Percentiles rank a stretch among this genome's conserved stretches.
phyloP scores from a whole-genome alignment of 2,329 filamentous ascomycete species.

The Penicillium sp. region DNA sequence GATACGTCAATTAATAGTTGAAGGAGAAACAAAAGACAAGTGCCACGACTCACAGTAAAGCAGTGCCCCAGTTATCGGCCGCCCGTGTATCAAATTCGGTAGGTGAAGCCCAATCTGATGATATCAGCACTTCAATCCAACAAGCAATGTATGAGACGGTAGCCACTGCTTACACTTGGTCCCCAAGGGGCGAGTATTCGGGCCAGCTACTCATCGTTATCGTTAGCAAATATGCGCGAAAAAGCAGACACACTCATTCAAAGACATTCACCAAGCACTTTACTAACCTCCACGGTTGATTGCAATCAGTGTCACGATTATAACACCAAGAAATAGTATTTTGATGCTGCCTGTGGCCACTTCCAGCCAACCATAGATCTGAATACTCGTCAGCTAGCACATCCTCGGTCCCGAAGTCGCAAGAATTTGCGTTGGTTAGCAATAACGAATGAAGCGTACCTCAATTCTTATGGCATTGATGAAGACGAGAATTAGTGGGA shows the following conservation, averaged over 20 bases:
- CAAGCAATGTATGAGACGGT: background rate
- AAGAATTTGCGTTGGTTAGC: background rate
- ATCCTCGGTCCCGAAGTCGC: background rate
- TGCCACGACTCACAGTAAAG: background rate
- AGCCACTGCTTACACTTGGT: background rate
- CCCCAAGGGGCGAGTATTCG: background rate
- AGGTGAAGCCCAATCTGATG: background rate
- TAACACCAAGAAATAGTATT: background rate
- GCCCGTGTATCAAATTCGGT: background rate
- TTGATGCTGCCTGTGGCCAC: background rate
- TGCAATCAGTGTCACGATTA: background rate
- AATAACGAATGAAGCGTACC: background rate
- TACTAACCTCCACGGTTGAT: background rate
- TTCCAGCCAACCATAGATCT: background rate
- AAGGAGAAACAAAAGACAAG: no score
- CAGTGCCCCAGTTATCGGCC: background rate
- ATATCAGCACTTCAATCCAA: background rate
- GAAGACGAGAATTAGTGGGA: background rate
- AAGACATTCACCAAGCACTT: background rate
- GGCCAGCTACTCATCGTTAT: background rate
- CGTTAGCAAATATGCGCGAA: background rate
- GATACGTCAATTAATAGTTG: background rate
- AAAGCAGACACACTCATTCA: background rate
- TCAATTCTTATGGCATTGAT: background rate
- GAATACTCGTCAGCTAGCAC: background rate